Conservation (phyloP, 2,329 filamentous ascomycete genomes). For the Iodosphaeria phyllophila region DNA sequence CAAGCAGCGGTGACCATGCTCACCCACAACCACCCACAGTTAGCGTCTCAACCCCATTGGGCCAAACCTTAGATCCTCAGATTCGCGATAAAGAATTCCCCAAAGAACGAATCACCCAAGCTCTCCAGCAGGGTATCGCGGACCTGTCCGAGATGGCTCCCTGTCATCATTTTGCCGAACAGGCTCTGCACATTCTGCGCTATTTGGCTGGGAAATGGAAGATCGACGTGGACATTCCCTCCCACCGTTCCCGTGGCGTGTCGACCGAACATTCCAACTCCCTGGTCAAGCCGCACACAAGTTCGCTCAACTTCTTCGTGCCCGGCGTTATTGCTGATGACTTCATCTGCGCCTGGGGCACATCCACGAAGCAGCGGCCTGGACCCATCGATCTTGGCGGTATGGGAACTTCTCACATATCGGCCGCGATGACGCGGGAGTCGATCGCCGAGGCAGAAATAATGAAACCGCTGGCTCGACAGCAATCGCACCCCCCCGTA, state of each 20-base stretch:
- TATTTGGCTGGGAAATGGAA: conserved; percentile 41
- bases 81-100: too few relatives aligned
- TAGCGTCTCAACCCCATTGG: conserved; percentile 6
- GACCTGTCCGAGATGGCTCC: conserved; percentile 42
- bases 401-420: too few relatives aligned
- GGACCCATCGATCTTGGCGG: too few relatives aligned
- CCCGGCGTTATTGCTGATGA: conserved; percentile 29
- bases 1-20: conserved; percentile 5
- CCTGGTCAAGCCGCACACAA: conserved; percentile 26
- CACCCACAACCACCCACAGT: conserved; percentile 1
- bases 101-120: conserved; percentile 22
- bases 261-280: conserved; percentile 20
- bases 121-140: conserved; percentile 33
- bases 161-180: conserved; percentile 40
- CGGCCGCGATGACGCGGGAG: too few relatives aligned
- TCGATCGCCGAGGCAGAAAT: too few relatives aligned
- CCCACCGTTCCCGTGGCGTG: too few relatives aligned
- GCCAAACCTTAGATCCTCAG: conserved; percentile 17
- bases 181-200: conserved; percentile 38
- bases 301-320: conserved; percentile 37
- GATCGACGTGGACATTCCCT: conserved; percentile 27
- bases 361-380: neutral
- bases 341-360: conserved; percentile 28
- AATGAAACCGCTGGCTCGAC: too few relatives aligned
- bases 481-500: too few relatives aligned